Conservation (phyloP, 768 basidiomycete genomes). For the Tulasnella calospora region DNA sequence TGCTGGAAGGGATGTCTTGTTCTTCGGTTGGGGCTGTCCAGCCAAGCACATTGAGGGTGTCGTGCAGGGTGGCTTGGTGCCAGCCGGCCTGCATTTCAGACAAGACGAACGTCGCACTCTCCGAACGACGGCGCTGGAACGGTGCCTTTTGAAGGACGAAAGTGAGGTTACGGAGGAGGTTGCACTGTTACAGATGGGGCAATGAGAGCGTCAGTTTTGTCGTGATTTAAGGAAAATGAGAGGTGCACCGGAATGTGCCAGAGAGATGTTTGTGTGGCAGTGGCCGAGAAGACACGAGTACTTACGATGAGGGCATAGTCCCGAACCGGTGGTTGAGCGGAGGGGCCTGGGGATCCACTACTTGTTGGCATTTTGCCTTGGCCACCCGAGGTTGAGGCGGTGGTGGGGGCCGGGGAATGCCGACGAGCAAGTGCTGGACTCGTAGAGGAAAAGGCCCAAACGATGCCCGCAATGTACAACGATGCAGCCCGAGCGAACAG, state of each 20-base stretch:
- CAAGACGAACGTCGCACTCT: background rate
- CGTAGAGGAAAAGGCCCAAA: background rate
- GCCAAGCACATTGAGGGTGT: background rate
- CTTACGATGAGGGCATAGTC: background rate
- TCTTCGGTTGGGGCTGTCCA: background rate
- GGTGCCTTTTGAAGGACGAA: background rate
- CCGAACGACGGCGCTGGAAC: background rate
- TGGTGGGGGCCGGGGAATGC: background rate
- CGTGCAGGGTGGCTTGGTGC: background rate
- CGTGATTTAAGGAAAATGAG: background rate
- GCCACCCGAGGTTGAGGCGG: background rate
- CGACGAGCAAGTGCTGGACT: background rate
- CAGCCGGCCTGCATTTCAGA: background rate
- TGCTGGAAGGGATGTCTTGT: background rate
- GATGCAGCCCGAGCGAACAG: background rate
- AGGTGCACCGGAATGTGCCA: background rate
- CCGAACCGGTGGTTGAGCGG: background rate
- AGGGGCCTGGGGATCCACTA: background rate
- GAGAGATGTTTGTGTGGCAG: background rate
- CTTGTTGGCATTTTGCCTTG: background rate
- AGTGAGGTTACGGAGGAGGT: slow-evolving; percentile 1
- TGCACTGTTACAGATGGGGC: background rate
- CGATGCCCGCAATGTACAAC: slow-evolving; percentile 1
- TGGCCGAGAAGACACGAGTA: background rate
- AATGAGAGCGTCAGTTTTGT: background rate